phyloP scores from a whole-genome alignment of 2,329 filamentous ascomycete species.

The Curvularia lunata region DNA sequence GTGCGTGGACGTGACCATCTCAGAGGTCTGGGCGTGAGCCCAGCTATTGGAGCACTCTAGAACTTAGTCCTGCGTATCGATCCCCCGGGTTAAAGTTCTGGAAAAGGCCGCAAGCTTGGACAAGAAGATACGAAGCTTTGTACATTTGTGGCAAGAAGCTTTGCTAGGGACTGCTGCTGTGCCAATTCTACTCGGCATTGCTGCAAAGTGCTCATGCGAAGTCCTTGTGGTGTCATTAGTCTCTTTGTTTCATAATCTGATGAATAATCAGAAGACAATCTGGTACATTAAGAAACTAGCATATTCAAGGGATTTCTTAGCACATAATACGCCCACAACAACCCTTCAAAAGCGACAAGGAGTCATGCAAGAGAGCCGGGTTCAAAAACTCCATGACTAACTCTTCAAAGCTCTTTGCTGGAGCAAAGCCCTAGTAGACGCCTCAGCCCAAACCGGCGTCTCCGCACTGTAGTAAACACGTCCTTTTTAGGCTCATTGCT shows the following conservation, averaged over 20 bases:
- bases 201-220: no score
- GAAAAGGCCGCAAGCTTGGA: neutral
- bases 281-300: neutral
- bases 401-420: neutral
- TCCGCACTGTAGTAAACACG: neutral
- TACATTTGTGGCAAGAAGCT: no score
- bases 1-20: neutral
- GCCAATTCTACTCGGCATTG: neutral
- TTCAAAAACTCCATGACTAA: neutral
- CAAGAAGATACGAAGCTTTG: neutral
- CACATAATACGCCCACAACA: neutral
- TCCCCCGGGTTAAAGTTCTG: neutral
- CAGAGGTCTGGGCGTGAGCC: neutral
- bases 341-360: neutral
- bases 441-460: neutral
- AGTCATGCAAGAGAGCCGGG: neutral
- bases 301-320: neutral
- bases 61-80: neutral
- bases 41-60: neutral
- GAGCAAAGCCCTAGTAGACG: neutral
- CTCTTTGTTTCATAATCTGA: neutral
- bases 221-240: neutral
- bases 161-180: neutral
- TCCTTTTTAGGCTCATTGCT: neutral
- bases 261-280: neutral